phyloP scores from a whole-genome alignment of 352 stramenopile species.

The Pythium coloratum region DNA sequence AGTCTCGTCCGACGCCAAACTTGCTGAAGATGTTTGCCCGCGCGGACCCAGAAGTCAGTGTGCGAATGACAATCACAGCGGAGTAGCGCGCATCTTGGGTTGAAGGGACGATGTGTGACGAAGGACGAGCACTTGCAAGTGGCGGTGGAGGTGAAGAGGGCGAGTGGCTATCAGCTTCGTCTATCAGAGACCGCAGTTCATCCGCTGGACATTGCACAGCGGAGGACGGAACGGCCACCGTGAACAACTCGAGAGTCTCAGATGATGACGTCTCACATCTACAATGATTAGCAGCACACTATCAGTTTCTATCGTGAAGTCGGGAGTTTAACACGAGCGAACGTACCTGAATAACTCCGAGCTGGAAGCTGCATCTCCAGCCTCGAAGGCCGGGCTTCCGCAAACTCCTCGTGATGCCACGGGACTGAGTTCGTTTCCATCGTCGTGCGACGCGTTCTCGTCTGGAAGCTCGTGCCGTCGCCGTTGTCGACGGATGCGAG shows the following conservation, averaged over 20 bases:
- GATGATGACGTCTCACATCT: constrained; percentile 8
- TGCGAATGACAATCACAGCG: constrained; percentile 23
- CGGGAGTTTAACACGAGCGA: neutral
- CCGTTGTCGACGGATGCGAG: constrained; percentile 20
- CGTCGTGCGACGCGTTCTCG: neutral
- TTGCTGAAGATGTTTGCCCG: constrained; percentile 4
- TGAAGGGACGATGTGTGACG: neutral
- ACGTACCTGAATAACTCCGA: constrained; percentile 2
- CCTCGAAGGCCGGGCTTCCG: neutral
- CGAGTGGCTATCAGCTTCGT: constrained; percentile 21
- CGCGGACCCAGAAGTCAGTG: neutral
- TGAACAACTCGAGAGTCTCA: neutral
- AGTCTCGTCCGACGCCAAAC: constrained; percentile 15
- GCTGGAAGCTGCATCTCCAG: neutral
- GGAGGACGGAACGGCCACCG: constrained; percentile 3
- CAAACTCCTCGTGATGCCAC: neutral
- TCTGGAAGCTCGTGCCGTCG: constrained; percentile 26
- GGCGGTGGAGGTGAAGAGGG: neutral
- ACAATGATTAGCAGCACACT: neutral
- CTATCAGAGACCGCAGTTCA: constrained; percentile 21
- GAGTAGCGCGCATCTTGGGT: constrained; percentile 9
- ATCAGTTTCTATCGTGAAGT: neutral
- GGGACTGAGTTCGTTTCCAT: neutral
- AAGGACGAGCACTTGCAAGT: neutral
- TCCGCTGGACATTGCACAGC: constrained; percentile 10